phyloP scores from a whole-genome alignment of 2,329 filamentous ascomycete species.

The Aureobasidium zeae region DNA sequence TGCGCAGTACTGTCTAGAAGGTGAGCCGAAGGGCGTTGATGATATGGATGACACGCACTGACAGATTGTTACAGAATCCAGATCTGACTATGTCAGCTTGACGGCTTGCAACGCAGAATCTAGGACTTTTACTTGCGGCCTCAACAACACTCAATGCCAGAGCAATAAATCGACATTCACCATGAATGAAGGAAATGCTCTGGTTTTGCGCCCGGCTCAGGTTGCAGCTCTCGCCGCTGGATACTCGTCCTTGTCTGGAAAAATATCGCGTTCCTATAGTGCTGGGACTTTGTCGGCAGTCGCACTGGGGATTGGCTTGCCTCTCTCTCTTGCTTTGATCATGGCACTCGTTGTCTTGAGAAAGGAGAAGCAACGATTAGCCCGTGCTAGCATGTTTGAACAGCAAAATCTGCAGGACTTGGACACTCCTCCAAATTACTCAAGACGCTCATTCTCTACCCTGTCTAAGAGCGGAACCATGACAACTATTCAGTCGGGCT shows the following conservation, averaged over 20 bases:
- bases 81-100: slow-evolving; percentile 12
- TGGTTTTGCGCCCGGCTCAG: slow-evolving; percentile 25
- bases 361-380: slow-evolving; percentile 18
- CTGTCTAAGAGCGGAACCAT: slow-evolving; percentile 6
- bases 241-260: slow-evolving; percentile 12
- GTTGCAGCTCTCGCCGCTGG: slow-evolving; percentile 22
- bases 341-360: slow-evolving; percentile 20
- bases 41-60: neutral
- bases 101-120: slow-evolving; percentile 17
- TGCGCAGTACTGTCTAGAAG: slow-evolving; percentile 23
- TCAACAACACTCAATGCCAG: slow-evolving; percentile 22
- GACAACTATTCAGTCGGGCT: slow-evolving; percentile 6
- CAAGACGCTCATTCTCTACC: slow-evolving; percentile 4
- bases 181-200: slow-evolving; percentile 20
- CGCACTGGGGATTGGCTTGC: slow-evolving; percentile 24
- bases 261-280: slow-evolving; percentile 19
- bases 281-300: slow-evolving; percentile 24
- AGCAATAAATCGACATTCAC: slow-evolving; percentile 22
- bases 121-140: slow-evolving; percentile 27
- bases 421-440: neutral
- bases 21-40: slow-evolving; percentile 15
- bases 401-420: neutral
- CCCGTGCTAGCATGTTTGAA: slow-evolving; percentile 26
- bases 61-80: neutral
- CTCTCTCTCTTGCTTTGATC: slow-evolving; percentile 23